A percentile compares a stretch with the other conserved stretches of the same genome.
These are phyloP conservation scores for Uncinocarpus reesii DNA, from an alignment of 2,329 filamentous ascomycete genomes.

Conservation along the genomic window DNA sequence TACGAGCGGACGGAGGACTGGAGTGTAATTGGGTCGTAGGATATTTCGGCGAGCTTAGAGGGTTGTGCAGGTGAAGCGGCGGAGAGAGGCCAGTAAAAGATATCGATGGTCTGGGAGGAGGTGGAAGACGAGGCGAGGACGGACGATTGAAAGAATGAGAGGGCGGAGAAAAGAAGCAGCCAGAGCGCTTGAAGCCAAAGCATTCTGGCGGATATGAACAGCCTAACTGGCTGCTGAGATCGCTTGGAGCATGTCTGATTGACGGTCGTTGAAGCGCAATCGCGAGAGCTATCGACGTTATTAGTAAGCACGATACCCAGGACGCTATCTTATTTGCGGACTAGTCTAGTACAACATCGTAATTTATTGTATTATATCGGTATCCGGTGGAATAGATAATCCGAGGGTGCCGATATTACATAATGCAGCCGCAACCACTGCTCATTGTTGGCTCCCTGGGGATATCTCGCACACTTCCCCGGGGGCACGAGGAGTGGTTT, in stretches of 20 bases:
- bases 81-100: conserved; percentile 32
- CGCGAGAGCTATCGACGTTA: no score
- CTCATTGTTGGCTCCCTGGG: background rate
- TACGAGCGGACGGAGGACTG: conserved; percentile 32
- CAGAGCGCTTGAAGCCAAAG: background rate
- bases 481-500: background rate
- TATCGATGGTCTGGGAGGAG: conserved; percentile 23
- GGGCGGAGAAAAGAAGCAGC: conserved; percentile 9
- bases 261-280: no score
- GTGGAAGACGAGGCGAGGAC: conserved; percentile 18
- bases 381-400: background rate
- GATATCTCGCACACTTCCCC: background rate
- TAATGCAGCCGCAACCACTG: background rate
- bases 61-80: conserved; percentile 24
- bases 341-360: background rate
- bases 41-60: conserved; percentile 31
- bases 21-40: conserved; percentile 32
- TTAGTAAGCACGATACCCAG: no score
- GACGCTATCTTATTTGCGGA: background rate
- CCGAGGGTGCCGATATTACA: background rate
- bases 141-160: conserved; percentile 18
- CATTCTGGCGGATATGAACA: background rate
- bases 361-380: background rate
- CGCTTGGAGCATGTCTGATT: no score
- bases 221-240: background rate